Evolutionary conservation across 129 eudicot genomes (phyloP), one percentile per base, ranked within the genome.

Genomic region (Centella asiatica): DNA sequence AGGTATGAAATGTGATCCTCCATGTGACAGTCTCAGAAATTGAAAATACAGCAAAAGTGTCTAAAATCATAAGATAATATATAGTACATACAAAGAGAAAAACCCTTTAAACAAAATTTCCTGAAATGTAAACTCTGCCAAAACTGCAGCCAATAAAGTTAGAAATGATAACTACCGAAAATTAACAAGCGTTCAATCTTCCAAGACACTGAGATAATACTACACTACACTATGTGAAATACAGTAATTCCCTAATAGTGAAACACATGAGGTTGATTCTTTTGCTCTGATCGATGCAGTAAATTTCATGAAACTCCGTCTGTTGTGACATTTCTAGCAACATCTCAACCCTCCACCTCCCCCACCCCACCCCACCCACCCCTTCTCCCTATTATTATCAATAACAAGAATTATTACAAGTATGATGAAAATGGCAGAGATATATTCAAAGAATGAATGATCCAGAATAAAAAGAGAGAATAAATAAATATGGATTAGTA

Each of bases 111-210:
- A 64, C 65, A 36, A 54, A 74, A n/a, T n/a, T 61, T 15, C 72
- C 74, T 27, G 28, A 70, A 70, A 15, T 56, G 77, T 26, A 12
- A 49, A 64, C 33, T 22, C n/a, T 46, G 69, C 46, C 65, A 47
- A 64, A 64, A 64, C 34, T 24, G 15, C n/a, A 34, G 67, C 12
- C 54, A 46, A 52, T 65, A 45, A 66, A 74, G 71, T 48, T 66
- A 25, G 45, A 79, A 55, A 29, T 74, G 46, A 69, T 60, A 50
- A 6, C 17, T 70, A 64, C 76, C 17, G 20, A 44, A 75, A 60
- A 49, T 61, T 15, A 4, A 11, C n/a, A 14, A 77, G 29, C 54
- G 47, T 60, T 45, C 77, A 72, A 62, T 49, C 57, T 61, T 62
- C 71, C 11, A 61, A 15, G 63, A 50, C 26, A 23, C 49, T 56